Percentiles rank a stretch among this genome's conserved stretches.
phyloP scores from a whole-genome alignment of 2,329 filamentous ascomycete species.

The Colletotrichum orchidophilum region DNA sequence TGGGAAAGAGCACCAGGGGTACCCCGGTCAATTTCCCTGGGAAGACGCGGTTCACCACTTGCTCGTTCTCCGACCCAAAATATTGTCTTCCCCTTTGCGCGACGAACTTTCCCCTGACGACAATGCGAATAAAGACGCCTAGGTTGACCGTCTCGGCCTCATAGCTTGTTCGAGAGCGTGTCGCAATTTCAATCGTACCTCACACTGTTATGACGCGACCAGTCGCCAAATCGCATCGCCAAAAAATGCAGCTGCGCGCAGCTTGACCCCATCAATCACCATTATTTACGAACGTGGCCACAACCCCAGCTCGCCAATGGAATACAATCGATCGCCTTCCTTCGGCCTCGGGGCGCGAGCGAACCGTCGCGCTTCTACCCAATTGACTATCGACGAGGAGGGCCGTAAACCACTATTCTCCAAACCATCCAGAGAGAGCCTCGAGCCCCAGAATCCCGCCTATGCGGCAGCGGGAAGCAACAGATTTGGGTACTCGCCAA shows the following conservation, averaged over 20 bases:
- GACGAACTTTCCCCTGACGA: constrained; percentile 22
- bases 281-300: constrained; percentile 10
- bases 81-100: constrained; percentile 23
- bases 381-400: constrained; percentile 46
- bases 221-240: constrained; percentile 13
- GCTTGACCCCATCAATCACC: constrained; percentile 14
- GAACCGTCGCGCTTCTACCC: constrained; percentile 39
- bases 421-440: constrained; percentile 35
- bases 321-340: constrained; percentile 36
- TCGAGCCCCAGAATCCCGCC: constrained; percentile 10
- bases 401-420: constrained; percentile 53
- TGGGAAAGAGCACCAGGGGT: constrained; percentile 22
- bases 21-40: constrained; percentile 10
- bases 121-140: constrained; percentile 4
- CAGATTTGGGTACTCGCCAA: constrained; percentile 34
- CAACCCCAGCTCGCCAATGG: constrained; percentile 37
- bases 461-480: constrained; percentile 29
- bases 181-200: not conserved
- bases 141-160: not conserved
- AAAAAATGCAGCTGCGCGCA: constrained; percentile 27
- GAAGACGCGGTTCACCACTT: constrained; percentile 29
- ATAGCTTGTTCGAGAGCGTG: not conserved
- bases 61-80: constrained; percentile 21
- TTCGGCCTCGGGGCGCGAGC: constrained; percentile 34
- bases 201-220: constrained; percentile 31